Conservation (phyloP, 345 rosid species). For the Rhodamnia argentea region DNA sequence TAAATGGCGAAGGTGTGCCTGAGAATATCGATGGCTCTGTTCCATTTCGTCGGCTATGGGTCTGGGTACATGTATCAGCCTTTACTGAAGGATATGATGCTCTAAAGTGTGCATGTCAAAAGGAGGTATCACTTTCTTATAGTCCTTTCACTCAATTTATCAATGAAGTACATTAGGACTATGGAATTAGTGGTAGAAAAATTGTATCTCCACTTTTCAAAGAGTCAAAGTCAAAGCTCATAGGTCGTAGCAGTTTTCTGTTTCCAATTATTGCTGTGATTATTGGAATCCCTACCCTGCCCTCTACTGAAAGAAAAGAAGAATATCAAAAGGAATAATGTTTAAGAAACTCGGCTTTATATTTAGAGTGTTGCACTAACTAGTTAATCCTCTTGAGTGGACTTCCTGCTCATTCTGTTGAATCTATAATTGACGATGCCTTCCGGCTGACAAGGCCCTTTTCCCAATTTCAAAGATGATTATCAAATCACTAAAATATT, state of each 20-base stretch:
- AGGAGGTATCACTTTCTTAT: slow-evolving; percentile 35
- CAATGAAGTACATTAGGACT: slow-evolving; percentile 4
- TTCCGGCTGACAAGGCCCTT: too few species aligned
- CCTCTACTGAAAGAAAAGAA: background rate
- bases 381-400: background rate
- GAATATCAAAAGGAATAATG: background rate
- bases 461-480: background rate
- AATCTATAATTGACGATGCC: background rate
- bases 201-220: background rate
- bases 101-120: slow-evolving; percentile 54
- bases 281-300: background rate
- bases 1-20: slow-evolving; percentile 5
- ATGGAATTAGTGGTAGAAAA: background rate
- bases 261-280: background rate
- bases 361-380: background rate
- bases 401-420: background rate
- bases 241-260: background rate
- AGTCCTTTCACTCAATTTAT: slow-evolving; percentile 20
- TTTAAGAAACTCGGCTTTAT: background rate
- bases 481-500: background rate
- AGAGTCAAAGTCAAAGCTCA: background rate
- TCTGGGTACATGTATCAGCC: slow-evolving; percentile 86
- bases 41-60: slow-evolving; percentile 47
- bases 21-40: slow-evolving; percentile 3
- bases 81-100: slow-evolving; percentile 67